phyloP scores from a whole-genome alignment of 805 yeast genomes.

The Cyberlindnera japonica region DNA sequence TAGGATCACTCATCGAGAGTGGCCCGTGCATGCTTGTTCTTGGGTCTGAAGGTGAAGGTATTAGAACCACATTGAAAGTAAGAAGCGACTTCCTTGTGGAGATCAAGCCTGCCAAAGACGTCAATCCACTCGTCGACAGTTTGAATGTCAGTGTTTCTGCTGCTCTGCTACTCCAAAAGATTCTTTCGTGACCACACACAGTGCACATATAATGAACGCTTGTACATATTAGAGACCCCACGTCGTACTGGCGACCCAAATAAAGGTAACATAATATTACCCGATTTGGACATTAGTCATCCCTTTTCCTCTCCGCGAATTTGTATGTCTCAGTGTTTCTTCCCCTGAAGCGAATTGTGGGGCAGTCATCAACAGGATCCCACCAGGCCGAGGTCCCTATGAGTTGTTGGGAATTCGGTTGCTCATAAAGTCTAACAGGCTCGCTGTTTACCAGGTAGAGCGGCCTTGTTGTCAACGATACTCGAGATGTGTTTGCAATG shows the following conservation, averaged over 20 bases:
- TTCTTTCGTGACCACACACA: slow-evolving; percentile 4
- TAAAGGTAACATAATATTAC: too few relatives aligned
- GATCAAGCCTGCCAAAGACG: slow-evolving; percentile 31
- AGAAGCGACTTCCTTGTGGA: slow-evolving; percentile 48
- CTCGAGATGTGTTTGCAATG: too few relatives aligned
- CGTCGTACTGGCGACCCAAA: too few relatives aligned
- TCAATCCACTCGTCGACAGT: slow-evolving; percentile 56
- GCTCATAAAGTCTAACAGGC: too few relatives aligned
- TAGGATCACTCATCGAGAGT: slow-evolving; percentile 40
- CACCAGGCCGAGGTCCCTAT: slow-evolving; percentile 1
- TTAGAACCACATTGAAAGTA: slow-evolving; percentile 59
- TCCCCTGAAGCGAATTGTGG: background rate
- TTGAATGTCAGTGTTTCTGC: slow-evolving; percentile 89
- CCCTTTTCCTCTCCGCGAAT: too few relatives aligned
- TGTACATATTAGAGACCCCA: too few relatives aligned
- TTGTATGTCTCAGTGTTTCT: too few relatives aligned
- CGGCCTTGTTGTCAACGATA: too few relatives aligned
- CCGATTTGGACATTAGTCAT: too few relatives aligned
- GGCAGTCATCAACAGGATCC: background rate
- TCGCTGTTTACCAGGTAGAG: too few relatives aligned
- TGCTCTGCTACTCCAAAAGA: slow-evolving; percentile 52
- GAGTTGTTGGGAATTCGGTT: too few relatives aligned
- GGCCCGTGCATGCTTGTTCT: slow-evolving; percentile 68
- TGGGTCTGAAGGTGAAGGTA: slow-evolving; percentile 86
- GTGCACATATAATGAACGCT: background rate